Evolutionary conservation across 768 basidiomycete species (phyloP).

Genomic region (Mycena leptocephala): DNA sequence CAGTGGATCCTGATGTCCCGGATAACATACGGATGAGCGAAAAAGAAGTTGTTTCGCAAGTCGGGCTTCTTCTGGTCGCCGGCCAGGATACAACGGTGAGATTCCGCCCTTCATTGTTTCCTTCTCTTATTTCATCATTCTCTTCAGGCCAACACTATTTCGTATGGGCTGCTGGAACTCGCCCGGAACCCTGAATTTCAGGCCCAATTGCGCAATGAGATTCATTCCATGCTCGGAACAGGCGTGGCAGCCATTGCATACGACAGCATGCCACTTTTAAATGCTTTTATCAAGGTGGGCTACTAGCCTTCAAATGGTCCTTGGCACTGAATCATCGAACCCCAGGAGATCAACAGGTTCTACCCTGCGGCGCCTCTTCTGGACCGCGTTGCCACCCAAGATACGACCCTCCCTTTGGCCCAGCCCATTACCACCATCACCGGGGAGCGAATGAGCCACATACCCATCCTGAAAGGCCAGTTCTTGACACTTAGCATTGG

Average conservation of each 20-base stretch:
- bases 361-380: conserved; percentile 8
- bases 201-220: conserved; percentile 13
- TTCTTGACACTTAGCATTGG: not conserved
- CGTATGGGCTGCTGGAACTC: conserved; percentile 16
- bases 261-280: conserved; percentile 19
- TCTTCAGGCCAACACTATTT: conserved; percentile 16
- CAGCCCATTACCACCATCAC: not conserved
- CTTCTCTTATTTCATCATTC: not conserved
- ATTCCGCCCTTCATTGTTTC: not conserved
- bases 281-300: conserved; percentile 29
- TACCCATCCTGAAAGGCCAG: not conserved
- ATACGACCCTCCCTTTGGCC: not conserved
- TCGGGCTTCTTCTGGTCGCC: conserved; percentile 11
- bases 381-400: not conserved
- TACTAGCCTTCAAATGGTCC: not conserved
- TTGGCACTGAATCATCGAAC: conserved; percentile 12
- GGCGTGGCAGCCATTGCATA: not conserved
- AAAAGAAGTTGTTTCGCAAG: conserved; percentile 3
- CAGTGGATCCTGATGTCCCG: too few relatives aligned
- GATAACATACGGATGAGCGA: not conserved
- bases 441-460: not conserved
- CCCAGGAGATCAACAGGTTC: not conserved
- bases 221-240: not conserved
- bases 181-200: conserved; percentile 21
- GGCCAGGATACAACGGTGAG: conserved; percentile 27